These are phyloP conservation scores for Microglena sp. DNA, from an alignment of 139 green algal genomes.

Conservation along the genomic window DNA sequence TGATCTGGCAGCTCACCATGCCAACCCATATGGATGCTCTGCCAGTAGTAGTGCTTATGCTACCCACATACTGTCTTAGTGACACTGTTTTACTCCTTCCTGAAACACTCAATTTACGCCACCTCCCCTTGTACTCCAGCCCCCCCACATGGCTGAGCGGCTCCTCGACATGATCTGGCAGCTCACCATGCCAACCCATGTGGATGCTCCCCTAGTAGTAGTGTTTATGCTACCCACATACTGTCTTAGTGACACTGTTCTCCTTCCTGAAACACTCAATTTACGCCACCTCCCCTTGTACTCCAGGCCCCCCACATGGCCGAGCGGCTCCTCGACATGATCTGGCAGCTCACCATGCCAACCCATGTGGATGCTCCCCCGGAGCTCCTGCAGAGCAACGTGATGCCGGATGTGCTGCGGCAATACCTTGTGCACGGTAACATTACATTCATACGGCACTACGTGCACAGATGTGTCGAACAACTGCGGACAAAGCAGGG, in stretches of 20 bases:
- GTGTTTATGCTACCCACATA: too few relatives aligned
- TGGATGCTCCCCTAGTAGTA: constrained; percentile 17
- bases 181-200: constrained; percentile 43
- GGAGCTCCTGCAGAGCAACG: constrained; percentile 22
- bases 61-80: too few relatives aligned
- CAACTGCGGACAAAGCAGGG: constrained; percentile 9
- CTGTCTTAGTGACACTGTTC: too few relatives aligned
- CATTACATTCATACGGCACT: too few relatives aligned
- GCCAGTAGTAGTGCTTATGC: too few relatives aligned
- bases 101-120: too few relatives aligned
- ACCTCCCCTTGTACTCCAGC: too few relatives aligned
- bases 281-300: too few relatives aligned
- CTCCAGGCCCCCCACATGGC: constrained; percentile 23
- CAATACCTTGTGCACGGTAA: constrained; percentile 14
- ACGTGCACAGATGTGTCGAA: constrained; percentile 16
- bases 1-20: constrained; percentile 52
- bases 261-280: too few relatives aligned
- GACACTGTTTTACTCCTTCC: too few relatives aligned
- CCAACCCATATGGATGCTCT: constrained; percentile 20
- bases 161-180: constrained; percentile 44
- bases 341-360: constrained; percentile 50
- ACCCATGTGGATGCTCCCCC: constrained; percentile 12
- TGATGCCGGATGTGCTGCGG: constrained; percentile 23
- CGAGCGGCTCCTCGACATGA: constrained; percentile 31
- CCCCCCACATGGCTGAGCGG: constrained; percentile 18